Percentiles rank a stretch among this genome's conserved stretches.
Conservation (phyloP, 1,139 yeast species). For the Candida glucosophila region DNA sequence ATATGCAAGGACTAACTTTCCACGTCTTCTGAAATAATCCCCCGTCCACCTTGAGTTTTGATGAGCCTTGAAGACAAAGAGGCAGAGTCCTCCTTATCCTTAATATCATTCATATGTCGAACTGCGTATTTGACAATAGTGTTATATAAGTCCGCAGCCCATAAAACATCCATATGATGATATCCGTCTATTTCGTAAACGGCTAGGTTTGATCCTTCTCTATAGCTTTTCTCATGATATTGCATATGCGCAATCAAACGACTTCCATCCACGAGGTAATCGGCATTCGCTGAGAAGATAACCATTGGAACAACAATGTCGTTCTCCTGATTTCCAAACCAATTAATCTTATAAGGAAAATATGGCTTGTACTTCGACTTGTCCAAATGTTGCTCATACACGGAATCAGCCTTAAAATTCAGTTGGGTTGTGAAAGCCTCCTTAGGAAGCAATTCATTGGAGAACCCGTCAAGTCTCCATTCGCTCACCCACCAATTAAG, state of each 20-base stretch:
- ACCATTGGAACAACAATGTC: constrained; percentile 43
- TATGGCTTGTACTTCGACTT: constrained; percentile 43
- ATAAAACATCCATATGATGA: constrained; percentile 46
- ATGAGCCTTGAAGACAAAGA: too few species aligned
- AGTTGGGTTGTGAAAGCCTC: constrained; percentile 23
- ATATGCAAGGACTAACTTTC: too few species aligned
- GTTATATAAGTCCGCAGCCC: constrained; percentile 44
- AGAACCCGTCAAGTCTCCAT: constrained; percentile 31
- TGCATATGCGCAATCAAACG: constrained; percentile 45
- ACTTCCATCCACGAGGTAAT: constrained; percentile 59
- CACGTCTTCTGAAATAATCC: too few species aligned
- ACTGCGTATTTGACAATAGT: constrained; percentile 22
- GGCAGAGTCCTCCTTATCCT: too few species aligned
- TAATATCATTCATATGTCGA: too few species aligned
- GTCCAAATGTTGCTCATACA: constrained; percentile 1
- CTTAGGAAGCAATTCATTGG: constrained; percentile 28
- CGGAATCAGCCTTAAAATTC: constrained; percentile 13
- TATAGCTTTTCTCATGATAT: constrained; percentile 37
- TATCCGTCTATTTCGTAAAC: constrained; percentile 36
- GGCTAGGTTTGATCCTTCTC: constrained; percentile 30
- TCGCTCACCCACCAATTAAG: constrained; percentile 87
- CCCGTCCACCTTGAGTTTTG: too few species aligned
- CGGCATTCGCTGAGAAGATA: constrained; percentile 54
- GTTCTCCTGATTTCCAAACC: constrained; percentile 40
- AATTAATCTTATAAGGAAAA: constrained; percentile 38